Base-by-base conservation (phyloP, 129 eudicot species). In the Cynara cardunculus region DNA sequence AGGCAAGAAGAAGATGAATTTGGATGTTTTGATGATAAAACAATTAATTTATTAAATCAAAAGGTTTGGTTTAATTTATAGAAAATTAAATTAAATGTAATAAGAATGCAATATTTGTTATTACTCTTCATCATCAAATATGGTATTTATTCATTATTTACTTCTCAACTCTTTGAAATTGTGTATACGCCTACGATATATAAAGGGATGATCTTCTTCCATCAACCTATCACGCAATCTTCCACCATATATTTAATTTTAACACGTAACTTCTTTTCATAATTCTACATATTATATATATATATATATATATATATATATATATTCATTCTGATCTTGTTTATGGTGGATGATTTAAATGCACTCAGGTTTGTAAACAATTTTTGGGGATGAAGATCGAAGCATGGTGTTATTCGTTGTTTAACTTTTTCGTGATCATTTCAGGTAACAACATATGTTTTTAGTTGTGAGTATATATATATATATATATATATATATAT, bases 381-480 rank as follows among this genome's bases (percentile, higher is more conserved):
- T 4, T 1, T 16, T 66, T 25, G 34, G n/a, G 19, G 68, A 68
- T 79, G 77, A 79, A 56, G 71, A 79, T 12, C 5, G 12, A 9
- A 71, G 3, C 77, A 71, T 16, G 77, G 77, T 71, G 34, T 25
- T 31, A 71, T 71, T 16, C 2, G 71, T 32, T 18, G n/a, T 65
- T 77, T 5, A 18, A 25, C 71, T 4, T 22, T 79, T 79, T 79
- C 37, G 35, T 79, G 34, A 71, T 56, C 25, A 5, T 71, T 53
- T 56, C 77, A 28, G 61, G 83, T 79, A 61, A 59, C 18, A 6
- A 1, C 7, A 35, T n/a, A 22, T 24, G n/a, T 39, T 44, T n/a
- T 73, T 4, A 8, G 27, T 39, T 56, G 65, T 56, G n/a, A 19
- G 24, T 3, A 56, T n/a, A 4, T 18, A 16, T 35, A 35, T 5